Percentiles rank a stretch among this genome's conserved stretches.
Evolutionary conservation across 1,139 yeast genomes (phyloP).

Genomic region (Petasospora fabianii): DNA sequence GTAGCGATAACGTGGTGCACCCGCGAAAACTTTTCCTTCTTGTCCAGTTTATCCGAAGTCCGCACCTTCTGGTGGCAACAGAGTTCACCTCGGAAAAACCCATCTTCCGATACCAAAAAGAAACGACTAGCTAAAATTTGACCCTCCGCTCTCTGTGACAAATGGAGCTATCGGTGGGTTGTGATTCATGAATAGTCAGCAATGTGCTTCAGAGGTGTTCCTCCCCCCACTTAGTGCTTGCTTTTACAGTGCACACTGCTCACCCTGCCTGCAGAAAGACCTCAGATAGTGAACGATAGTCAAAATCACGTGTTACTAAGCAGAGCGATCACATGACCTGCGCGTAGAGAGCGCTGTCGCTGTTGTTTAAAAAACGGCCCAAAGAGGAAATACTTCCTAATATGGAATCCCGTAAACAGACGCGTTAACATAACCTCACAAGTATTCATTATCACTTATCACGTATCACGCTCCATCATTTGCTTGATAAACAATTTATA

Average conservation of each 20-base stretch:
- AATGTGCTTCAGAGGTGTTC: too few species aligned
- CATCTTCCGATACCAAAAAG: background rate
- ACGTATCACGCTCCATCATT: slow-evolving; percentile 21
- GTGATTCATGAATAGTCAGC: too few species aligned
- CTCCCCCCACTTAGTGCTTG: too few species aligned
- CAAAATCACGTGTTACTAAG: too few species aligned
- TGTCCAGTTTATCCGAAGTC: background rate
- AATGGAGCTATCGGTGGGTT: too few species aligned
- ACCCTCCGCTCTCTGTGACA: too few species aligned
- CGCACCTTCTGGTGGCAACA: too few species aligned
- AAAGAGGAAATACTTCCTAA: slow-evolving; percentile 1
- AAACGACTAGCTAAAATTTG: background rate
- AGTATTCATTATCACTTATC: background rate
- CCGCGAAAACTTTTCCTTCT: slow-evolving; percentile 1
- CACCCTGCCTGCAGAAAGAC: too few species aligned
- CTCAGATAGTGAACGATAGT: background rate
- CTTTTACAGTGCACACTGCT: too few species aligned
- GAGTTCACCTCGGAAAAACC: too few species aligned
- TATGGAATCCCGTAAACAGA: slow-evolving; percentile 2
- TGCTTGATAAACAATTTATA: slow-evolving; percentile 24
- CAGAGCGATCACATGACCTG: too few species aligned
- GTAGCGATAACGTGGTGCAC: slow-evolving; percentile 4
- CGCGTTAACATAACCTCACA: background rate
- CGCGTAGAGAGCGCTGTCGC: too few species aligned
- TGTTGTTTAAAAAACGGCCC: background rate